Evolutionary conservation across 495 filamentous ascomycete genomes (phyloP).

Genomic region (Patellaria atrata): DNA sequence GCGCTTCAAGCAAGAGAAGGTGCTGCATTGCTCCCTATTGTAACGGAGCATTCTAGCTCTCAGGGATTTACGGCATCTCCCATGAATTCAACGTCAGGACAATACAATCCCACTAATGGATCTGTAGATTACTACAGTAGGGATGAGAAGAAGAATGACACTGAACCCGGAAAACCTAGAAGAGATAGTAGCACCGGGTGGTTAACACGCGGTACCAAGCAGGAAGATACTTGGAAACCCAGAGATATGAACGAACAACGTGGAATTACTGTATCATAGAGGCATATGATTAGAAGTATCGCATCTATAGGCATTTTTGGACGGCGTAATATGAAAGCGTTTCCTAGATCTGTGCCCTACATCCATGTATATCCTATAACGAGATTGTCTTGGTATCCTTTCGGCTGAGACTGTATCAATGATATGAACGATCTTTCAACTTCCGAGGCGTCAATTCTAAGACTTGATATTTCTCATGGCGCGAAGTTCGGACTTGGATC

Average conservation of each 20-base stretch:
- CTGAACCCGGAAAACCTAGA: constrained; percentile 1
- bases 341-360: no score
- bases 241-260: background rate
- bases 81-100: constrained; percentile 8
- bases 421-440: no score
- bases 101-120: constrained; percentile 9
- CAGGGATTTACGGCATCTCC: constrained; percentile 7
- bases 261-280: no score
- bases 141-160: constrained; percentile 16
- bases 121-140: constrained; percentile 1
- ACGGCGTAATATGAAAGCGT: no score
- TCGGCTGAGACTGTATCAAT: no score
- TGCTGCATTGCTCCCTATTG: constrained; percentile 58
- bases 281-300: no score
- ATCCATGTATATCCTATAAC: no score
- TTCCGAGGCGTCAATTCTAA: no score
- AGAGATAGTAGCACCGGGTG: constrained; percentile 8
- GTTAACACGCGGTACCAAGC: constrained; percentile 21
- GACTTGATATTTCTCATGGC: no score
- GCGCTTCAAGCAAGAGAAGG: constrained; percentile 41
- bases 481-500: no score
- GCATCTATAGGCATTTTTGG: no score
- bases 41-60: constrained; percentile 21
- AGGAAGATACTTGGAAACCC: constrained; percentile 18
- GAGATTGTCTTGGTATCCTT: no score